Percentiles rank a stretch among this genome's conserved stretches.
Conservation (phyloP, 2,329 filamentous ascomycete genomes). For the Penicillium sp. region DNA sequence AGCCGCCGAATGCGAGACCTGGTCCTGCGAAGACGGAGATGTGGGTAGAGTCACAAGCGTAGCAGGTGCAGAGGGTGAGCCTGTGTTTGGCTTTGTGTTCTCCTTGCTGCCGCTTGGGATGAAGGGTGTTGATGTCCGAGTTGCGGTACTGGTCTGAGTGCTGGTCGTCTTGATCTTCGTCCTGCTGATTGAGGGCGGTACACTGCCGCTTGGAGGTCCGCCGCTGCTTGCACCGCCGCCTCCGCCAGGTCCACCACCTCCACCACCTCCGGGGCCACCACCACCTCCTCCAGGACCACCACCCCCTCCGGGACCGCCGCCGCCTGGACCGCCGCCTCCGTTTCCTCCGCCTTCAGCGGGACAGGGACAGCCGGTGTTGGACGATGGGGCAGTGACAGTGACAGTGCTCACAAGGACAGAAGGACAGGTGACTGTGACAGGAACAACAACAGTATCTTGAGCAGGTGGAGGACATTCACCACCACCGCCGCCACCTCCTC, state of each 20-base stretch:
- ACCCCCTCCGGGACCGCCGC: not conserved
- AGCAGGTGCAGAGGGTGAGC: not conserved
- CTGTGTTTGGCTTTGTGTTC: not conserved
- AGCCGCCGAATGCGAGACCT: not conserved
- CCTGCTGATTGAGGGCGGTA: not conserved
- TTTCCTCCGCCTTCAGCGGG: not conserved
- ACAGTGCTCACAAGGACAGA: constrained; percentile 1
- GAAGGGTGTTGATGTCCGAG: constrained; percentile 6
- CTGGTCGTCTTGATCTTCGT: not conserved
- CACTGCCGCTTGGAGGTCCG: not conserved
- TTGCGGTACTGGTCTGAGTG: not conserved
- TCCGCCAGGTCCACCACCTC: not conserved
- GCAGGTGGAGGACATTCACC: not conserved
- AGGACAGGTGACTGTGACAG: constrained; percentile 6
- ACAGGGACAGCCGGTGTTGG: not conserved
- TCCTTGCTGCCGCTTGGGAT: not conserved
- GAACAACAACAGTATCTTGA: not conserved
- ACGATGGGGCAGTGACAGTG: not conserved
- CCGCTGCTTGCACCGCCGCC: not conserved
- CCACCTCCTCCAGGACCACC: not conserved
- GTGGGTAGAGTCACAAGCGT: constrained; percentile 4
- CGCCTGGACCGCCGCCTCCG: not conserved
- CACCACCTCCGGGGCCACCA: not conserved
- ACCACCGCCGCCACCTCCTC: not conserved
- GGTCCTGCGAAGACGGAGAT: not conserved